Evolutionary conservation across 306 rosid genomes (phyloP), one percentile per base, ranked within the genome.

Genomic region (Begonia masoniana): DNA sequence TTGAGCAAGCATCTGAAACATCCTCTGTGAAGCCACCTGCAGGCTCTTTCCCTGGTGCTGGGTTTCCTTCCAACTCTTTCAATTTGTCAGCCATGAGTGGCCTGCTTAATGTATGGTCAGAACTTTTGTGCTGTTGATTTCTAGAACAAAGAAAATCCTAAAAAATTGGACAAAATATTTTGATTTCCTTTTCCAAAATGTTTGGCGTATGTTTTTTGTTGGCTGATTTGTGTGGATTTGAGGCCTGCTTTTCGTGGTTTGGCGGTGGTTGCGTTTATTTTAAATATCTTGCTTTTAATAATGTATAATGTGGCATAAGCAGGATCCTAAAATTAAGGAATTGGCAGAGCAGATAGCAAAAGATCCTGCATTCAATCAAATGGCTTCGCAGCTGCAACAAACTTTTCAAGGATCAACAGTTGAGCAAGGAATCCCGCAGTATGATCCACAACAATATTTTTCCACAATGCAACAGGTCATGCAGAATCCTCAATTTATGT

Each of bases 301-400:
- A 21, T 21, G 24, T 21, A 21, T 21, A 21, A 13, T 70, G 65
- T 52, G 43, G 23, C 61, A 53, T 72, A 19, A 50, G 47, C 61
- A 91, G 99, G 99, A 91, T 86, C 99, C 99, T 65, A 91, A 92
- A 68, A 77, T 91, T 71, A 91, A 91, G 77, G 94, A 83, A 13
- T 72, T 91, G 60, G 99, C 94, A 65, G 96, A 91, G 69, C 94
- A 91, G 74, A 86, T 92, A 69, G 82, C 99, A 36, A 77, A 76
- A 72, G 99, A 92, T 72, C 96, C 99, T 45, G 67, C 99, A 13
- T 92, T 92, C 77, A 92, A 76, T 72, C 95, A 86, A 68, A 92
- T 92, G 99, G 99, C 95, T 26, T 92, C 82, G 68, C 96, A 86
- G 73, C 93, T 92, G 65, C 94, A 92, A 75, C 78, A 86, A 65